Percentiles rank a stretch among this genome's conserved stretches.
Conservation (phyloP, 2,329 filamentous ascomycete species). For the Pseudocercospora eumusae region DNA sequence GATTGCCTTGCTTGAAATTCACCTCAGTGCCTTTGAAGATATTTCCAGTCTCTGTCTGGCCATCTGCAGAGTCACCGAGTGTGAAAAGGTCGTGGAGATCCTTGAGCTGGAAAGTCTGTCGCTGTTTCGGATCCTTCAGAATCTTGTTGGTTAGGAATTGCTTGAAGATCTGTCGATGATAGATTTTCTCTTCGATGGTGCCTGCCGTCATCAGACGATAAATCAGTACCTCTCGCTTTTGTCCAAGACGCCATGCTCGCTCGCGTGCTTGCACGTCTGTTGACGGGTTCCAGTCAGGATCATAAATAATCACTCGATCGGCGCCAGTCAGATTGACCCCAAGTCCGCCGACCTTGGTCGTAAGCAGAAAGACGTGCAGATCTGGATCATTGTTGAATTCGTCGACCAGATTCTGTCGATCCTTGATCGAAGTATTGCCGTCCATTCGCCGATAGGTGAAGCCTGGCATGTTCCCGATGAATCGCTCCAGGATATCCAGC, state of each 20-base stretch:
- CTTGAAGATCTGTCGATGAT: conserved; percentile 97
- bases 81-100: conserved; percentile 92
- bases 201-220: conserved; percentile 98
- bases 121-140: conserved; percentile 87
- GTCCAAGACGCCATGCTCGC: conserved; percentile 90
- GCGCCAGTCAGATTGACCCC: conserved; percentile 94
- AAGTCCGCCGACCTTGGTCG: conserved; percentile 91
- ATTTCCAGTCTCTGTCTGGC: conserved; percentile 77
- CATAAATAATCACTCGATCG: conserved; percentile 95
- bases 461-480: conserved; percentile 66
- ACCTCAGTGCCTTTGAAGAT: conserved; percentile 89
- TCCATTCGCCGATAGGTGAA: conserved; percentile 90
- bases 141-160: conserved; percentile 98
- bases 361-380: conserved; percentile 86
- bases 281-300: conserved; percentile 98
- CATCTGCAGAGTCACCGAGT: conserved; percentile 65
- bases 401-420: conserved; percentile 86
- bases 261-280: conserved; percentile 95
- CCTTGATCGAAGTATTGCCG: conserved; percentile 82
- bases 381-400: conserved; percentile 81
- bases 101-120: conserved; percentile 83
- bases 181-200: conserved; percentile 99
- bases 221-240: conserved; percentile 92
- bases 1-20: conserved; percentile 50
- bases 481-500: conserved; percentile 88